Conservation (phyloP, 768 basidiomycete genomes). For the Leucosporidium creatinivorum region DNA sequence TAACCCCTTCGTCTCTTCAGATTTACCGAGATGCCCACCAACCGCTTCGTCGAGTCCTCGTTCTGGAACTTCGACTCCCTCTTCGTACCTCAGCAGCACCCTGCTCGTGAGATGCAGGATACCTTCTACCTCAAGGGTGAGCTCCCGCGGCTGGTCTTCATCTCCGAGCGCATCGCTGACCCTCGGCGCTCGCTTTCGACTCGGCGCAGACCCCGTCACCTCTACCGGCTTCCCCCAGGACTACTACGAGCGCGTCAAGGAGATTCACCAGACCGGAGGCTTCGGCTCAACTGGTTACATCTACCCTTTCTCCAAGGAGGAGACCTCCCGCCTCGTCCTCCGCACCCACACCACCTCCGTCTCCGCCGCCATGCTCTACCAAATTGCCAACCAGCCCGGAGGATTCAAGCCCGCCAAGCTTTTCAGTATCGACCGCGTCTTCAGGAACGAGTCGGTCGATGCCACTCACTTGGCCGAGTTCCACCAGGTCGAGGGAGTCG, state of each 20-base stretch:
- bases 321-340: conserved; percentile 82
- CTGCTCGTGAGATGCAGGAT: conserved; percentile 93
- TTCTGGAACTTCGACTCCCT: conserved; percentile 99
- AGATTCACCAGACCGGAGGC: conserved; percentile 70
- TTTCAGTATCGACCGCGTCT: conserved; percentile 98
- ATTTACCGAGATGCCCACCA: conserved; percentile 97
- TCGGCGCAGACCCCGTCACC: conserved; percentile 60
- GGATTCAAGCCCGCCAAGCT: conserved; percentile 43
- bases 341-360: conserved; percentile 96
- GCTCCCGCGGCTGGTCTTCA: conserved; percentile 5
- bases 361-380: conserved; percentile 86
- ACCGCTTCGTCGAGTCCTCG: conserved; percentile 88
- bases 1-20: conserved; percentile 44
- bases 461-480: conserved; percentile 98
- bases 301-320: conserved; percentile 88
- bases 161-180: conserved; percentile 2
- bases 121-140: conserved; percentile 94
- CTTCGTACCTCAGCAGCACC: conserved; percentile 98
- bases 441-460: conserved; percentile 97
- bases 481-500: conserved; percentile 99
- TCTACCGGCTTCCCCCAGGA: conserved; percentile 67
- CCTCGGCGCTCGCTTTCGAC: not conserved
- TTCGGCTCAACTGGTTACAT: conserved; percentile 94
- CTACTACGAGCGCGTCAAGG: conserved; percentile 78
- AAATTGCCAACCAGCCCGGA: conserved; percentile 68